Conservation (phyloP, 2,329 filamentous ascomycete genomes). For the Epichloe uncinata region DNA sequence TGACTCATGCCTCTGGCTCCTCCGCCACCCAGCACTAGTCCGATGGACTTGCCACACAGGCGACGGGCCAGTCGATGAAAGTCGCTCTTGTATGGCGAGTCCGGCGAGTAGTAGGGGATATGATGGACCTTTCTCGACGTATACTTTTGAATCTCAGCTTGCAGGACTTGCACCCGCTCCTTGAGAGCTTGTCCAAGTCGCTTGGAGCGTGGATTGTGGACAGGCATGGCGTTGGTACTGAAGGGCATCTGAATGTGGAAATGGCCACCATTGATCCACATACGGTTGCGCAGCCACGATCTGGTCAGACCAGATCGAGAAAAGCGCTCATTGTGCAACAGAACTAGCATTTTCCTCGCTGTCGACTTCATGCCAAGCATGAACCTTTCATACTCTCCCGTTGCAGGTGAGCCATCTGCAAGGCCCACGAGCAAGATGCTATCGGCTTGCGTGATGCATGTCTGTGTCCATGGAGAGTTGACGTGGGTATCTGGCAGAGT, state of each 20-base stretch:
- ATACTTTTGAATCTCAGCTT: slow-evolving; percentile 97
- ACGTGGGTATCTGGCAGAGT: slow-evolving; percentile 66
- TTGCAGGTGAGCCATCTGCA: slow-evolving; percentile 76
- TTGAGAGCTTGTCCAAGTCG: slow-evolving; percentile 78
- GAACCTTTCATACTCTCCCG: slow-evolving; percentile 94
- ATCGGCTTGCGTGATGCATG: slow-evolving; percentile 92
- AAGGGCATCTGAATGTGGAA: slow-evolving; percentile 97
- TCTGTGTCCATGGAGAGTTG: slow-evolving; percentile 96
- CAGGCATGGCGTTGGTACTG: slow-evolving; percentile 59
- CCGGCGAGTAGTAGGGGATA: slow-evolving; percentile 76
- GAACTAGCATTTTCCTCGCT: slow-evolving; percentile 79
- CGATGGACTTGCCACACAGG: slow-evolving; percentile 87
- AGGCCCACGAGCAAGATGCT: slow-evolving; percentile 88
- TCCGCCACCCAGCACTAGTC: slow-evolving; percentile 84
- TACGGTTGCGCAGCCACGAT: slow-evolving; percentile 79
- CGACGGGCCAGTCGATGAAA: slow-evolving; percentile 86
- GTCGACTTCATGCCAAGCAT: slow-evolving; percentile 96
- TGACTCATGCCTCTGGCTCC: slow-evolving; percentile 87
- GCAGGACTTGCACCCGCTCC: slow-evolving; percentile 82
- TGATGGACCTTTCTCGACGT: slow-evolving; percentile 87
- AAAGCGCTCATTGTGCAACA: slow-evolving; percentile 81
- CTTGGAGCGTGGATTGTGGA: slow-evolving; percentile 54
- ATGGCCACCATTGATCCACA: slow-evolving; percentile 97
- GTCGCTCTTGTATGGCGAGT: slow-evolving; percentile 89
- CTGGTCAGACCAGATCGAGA: slow-evolving; percentile 74